Evolutionary conservation across 371 early-diverging fungal species (phyloP).

Genomic region (Apophysomyces ossiformis): DNA sequence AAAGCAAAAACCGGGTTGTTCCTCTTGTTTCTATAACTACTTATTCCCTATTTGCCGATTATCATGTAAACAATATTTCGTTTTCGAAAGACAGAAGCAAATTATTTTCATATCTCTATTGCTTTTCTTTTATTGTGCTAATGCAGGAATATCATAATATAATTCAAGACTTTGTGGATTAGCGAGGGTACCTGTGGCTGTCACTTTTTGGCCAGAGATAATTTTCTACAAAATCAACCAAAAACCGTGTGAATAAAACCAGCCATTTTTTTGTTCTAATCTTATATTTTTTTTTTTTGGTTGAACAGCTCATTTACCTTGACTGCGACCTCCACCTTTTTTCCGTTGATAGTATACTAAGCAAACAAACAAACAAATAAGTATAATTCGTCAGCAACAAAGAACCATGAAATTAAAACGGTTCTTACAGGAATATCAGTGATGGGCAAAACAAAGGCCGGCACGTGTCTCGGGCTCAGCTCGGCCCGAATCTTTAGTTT

Average conservation of each 20-base stretch:
- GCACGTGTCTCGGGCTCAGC: conserved; percentile 93
- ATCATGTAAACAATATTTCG: no score
- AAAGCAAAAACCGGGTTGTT: no score
- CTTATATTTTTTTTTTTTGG: neutral
- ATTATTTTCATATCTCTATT: neutral
- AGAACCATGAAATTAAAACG: neutral
- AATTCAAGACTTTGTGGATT: conserved; percentile 88
- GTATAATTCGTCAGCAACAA: neutral
- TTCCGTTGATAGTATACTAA: conserved; percentile 93
- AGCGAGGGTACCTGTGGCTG: conserved; percentile 75
- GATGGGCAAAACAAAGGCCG: conserved; percentile 83
- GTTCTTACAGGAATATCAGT: conserved; percentile 82
- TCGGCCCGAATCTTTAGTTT: conserved; percentile 79
- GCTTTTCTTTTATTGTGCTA: conserved; percentile 34
- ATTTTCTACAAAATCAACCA: conserved; percentile 58
- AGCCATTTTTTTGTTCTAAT: neutral
- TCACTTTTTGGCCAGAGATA: conserved; percentile 77
- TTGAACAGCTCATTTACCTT: conserved; percentile 52
- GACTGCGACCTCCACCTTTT: conserved; percentile 97
- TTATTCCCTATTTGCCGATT: no score
- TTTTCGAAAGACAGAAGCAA: no score
- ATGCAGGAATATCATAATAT: conserved; percentile 72
- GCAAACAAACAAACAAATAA: conserved; percentile 5
- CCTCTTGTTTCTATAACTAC: no score
- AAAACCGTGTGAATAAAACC: neutral